These are phyloP conservation scores for Aureobasidium subglaciale DNA, from an alignment of 2,329 filamentous ascomycete genomes.

Conservation along the genomic window DNA sequence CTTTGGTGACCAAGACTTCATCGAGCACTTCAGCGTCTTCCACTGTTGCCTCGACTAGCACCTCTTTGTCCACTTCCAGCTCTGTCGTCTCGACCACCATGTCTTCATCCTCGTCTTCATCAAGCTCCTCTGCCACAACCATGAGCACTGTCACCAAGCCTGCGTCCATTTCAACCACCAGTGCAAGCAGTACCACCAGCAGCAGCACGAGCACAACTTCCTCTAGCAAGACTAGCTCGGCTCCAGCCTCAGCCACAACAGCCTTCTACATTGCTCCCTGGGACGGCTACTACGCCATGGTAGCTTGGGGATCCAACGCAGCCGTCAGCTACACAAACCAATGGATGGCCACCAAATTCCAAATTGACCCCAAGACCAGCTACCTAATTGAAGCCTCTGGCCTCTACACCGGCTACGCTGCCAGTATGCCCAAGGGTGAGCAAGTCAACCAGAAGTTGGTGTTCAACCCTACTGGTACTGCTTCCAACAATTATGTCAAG, in stretches of 20 bases:
- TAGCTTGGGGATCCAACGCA: not conserved
- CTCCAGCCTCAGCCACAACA: not conserved
- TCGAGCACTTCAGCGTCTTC: not conserved
- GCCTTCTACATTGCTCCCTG: not conserved
- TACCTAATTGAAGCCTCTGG: not conserved
- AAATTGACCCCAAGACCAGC: not conserved
- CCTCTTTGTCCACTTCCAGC: constrained; percentile 13
- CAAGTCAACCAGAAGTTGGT: not conserved
- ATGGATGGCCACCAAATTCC: not conserved
- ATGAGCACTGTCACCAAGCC: constrained; percentile 4
- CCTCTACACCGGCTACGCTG: not conserved
- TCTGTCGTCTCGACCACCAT: constrained; percentile 15
- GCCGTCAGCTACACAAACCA: not conserved
- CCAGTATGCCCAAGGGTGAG: not conserved
- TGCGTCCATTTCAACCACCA: not conserved
- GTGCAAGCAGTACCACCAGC: not conserved
- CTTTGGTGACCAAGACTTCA: not conserved
- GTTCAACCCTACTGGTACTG: not conserved
- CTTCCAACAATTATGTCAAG: not conserved
- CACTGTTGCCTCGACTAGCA: constrained; percentile 13
- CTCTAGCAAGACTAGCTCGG: not conserved
- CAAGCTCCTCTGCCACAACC: not conserved
- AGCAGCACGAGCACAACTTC: not conserved
- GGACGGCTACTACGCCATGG: not conserved
- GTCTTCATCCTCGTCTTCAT: constrained; percentile 7